Evolutionary conservation across 495 filamentous ascomycete species (phyloP).

Genomic region (Neurospora discreta): DNA sequence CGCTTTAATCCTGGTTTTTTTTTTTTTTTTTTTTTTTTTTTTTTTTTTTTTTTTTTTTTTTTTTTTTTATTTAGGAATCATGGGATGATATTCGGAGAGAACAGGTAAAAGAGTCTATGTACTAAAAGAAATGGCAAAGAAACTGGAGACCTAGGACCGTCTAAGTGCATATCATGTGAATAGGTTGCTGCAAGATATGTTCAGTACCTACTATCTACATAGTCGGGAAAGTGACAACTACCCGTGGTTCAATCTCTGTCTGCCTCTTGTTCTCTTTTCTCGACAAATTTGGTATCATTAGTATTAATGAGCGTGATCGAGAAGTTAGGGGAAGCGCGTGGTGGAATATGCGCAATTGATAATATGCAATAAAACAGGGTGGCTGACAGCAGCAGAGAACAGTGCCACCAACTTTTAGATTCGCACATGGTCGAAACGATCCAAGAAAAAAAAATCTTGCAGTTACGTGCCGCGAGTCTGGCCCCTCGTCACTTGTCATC

Average conservation of each 20-base stretch:
- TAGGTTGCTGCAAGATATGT: background rate
- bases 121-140: background rate
- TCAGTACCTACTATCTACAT: background rate
- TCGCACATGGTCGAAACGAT: background rate
- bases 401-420: background rate
- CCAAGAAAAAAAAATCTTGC: background rate
- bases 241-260: background rate
- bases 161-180: background rate
- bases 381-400: background rate
- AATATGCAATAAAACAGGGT: background rate
- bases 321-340: background rate
- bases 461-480: background rate
- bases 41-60: no score
- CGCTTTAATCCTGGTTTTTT: no score
- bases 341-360: background rate
- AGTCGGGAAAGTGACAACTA: no score
- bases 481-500: background rate
- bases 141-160: background rate
- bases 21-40: no score
- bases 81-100: background rate
- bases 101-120: background rate
- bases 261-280: background rate
- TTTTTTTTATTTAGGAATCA: no score
- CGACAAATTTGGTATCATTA: background rate
- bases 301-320: background rate